phyloP scores from a whole-genome alignment of 352 stramenopile genomes.

The Phytophthora pinifolia region DNA sequence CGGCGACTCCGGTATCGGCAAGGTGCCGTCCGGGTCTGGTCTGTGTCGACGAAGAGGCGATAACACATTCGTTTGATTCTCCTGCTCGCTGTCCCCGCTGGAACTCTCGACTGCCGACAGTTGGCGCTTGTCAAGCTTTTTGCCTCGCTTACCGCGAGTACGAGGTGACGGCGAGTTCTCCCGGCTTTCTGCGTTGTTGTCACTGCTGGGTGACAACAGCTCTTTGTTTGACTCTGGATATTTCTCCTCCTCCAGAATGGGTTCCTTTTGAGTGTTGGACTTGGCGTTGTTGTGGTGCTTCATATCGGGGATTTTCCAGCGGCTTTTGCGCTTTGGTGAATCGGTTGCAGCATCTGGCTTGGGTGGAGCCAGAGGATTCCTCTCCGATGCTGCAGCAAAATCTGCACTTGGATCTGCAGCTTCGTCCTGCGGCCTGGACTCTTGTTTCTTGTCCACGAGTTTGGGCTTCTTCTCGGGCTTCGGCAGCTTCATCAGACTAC shows the following conservation, averaged over 20 bases:
- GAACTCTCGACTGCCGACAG: conserved; percentile 8
- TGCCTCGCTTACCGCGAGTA: conserved; percentile 5
- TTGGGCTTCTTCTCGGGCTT: conserved; percentile 27
- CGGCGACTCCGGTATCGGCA: conserved; percentile 21
- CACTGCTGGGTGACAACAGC: conserved; percentile 5
- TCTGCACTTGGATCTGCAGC: conserved; percentile 5
- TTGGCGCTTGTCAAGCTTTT: conserved; percentile 16
- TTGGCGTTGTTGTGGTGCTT: conserved; percentile 24
- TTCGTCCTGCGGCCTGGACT: conserved; percentile 16
- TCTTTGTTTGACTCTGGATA: conserved; percentile 1
- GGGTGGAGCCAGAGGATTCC: conserved; percentile 12
- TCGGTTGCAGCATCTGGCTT: conserved; percentile 19
- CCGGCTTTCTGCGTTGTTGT: conserved; percentile 12
- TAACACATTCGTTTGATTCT: conserved; percentile 30
- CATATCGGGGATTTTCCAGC: conserved; percentile 34
- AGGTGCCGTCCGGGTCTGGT: conserved; percentile 20
- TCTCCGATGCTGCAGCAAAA: conserved; percentile 7
- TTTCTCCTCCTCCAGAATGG: conserved; percentile 22
- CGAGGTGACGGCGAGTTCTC: conserved; percentile 6
- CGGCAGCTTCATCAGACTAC: conserved; percentile 28
- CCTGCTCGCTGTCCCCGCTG: conserved; percentile 25
- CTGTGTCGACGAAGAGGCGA: conserved; percentile 30
- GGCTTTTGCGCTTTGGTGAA: conserved; percentile 24
- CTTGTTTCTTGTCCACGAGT: conserved; percentile 19
- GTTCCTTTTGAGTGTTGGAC: conserved; percentile 21